Base-by-base conservation (phyloP, 2,329 filamentous ascomycete genomes). In the Acrodontium crateriforme region DNA sequence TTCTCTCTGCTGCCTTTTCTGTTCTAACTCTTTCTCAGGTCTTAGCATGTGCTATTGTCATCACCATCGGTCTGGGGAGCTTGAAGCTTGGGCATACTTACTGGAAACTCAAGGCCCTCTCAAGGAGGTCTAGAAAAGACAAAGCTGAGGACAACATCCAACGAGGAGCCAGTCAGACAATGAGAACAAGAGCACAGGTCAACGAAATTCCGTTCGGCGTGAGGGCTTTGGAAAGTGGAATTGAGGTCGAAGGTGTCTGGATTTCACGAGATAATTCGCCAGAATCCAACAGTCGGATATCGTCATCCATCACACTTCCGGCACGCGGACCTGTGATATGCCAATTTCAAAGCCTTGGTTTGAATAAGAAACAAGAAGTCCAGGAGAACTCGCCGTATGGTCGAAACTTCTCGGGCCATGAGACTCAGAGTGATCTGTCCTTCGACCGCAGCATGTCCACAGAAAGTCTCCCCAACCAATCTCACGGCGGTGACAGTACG, bases 201-300 rank as follows among this genome's bases (percentile, higher is more conserved):
- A 62, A 70, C 27, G 75, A 81, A 7, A 71, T 91, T 18, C 84
- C 83, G 0, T 94, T 94, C 45, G 85, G 87, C 12, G 71, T 89
- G 29, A 74, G 79, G 41, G 85, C 85, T 5, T 71, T 94, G 25
- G 77, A 93, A 50, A 78, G 71, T 41, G 84, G 84, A 5, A 63
- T 91, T 23, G 71, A 87, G 48, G 71, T 92, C 6, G 81, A 92
- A 38, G 85, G 83, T 3, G 84, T 94, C 27, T 66, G 60, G 59
- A 60, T 63, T 19, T 65, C 61, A 10, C 46, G 51, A 31, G 49
- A 43, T 25, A 64, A 62, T 41, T 63, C 60, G 6, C 51, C 48
- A 15, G 42, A 46, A 27, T 31, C 36, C 11, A 30, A 35, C 25
- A 53, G 47, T 24, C 36, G 39, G 10, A 32, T n/a, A n/a, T n/a